Conservation (phyloP, 345 rosid genomes). For the Combretum micranthum region DNA sequence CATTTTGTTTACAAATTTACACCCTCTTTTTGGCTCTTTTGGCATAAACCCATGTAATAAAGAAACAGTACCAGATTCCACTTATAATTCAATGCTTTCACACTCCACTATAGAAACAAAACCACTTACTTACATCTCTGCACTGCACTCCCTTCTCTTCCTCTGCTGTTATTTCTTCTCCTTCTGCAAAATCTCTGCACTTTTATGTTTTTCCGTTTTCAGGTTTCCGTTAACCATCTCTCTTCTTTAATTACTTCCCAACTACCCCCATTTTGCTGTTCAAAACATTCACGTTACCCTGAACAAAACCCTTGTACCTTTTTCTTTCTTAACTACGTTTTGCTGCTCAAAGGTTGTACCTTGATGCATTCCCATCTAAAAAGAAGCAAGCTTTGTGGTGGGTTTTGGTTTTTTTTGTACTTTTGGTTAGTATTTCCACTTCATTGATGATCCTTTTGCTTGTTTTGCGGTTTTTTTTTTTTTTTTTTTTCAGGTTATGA, state of each 20-base stretch:
- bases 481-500: no score
- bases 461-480: no score
- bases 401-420: no score
- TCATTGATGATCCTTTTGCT: no score
- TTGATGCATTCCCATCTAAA: no score
- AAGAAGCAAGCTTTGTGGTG: no score
- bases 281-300: background rate
- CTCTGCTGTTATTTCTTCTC: background rate
- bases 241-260: background rate
- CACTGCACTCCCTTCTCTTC: background rate
- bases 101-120: background rate
- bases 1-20: background rate
- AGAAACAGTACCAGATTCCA: constrained; percentile 10
- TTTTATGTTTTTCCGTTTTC: background rate
- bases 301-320: no score
- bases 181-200: background rate
- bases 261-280: background rate
- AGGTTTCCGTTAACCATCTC: background rate
- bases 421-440: no score
- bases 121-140: no score
- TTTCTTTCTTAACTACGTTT: no score
- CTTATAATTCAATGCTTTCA: constrained; percentile 15
- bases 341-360: no score
- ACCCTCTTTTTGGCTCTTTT: background rate
- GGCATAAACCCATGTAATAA: background rate